These are phyloP conservation scores for Glebionis coronaria DNA, from an alignment of 129 eudicot genomes.

Conservation along the genomic window DNA sequence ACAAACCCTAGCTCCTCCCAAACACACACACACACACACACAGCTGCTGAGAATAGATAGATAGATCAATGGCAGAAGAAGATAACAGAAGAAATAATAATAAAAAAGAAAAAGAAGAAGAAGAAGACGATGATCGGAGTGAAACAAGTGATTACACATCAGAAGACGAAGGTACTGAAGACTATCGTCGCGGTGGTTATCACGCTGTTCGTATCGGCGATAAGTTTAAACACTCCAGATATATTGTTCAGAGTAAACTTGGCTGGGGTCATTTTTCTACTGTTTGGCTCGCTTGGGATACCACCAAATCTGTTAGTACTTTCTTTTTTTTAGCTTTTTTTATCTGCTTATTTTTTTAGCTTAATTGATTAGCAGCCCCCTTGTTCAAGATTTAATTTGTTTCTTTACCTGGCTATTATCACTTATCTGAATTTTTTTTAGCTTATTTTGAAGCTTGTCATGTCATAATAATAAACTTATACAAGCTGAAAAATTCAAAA, in stretches of 20 bases:
- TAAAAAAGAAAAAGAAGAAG: slow-evolving; percentile 26
- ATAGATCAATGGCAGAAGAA: slow-evolving; percentile 30
- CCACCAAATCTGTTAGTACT: slow-evolving; percentile 67
- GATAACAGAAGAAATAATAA: slow-evolving; percentile 14
- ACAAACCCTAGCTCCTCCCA: slow-evolving; percentile 1
- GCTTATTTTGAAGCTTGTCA: too few relatives aligned
- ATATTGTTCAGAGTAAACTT: slow-evolving; percentile 88
- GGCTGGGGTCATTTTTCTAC: slow-evolving; percentile 99
- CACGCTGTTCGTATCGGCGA: slow-evolving; percentile 89
- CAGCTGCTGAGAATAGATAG: too few relatives aligned
- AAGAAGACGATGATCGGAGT: slow-evolving; percentile 36
- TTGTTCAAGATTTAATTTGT: too few relatives aligned
- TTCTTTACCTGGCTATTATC: too few relatives aligned
- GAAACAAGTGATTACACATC: slow-evolving; percentile 60
- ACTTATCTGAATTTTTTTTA: too few relatives aligned
- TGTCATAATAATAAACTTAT: too few relatives aligned
- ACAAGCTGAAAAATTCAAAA: too few relatives aligned
- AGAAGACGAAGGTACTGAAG: slow-evolving; percentile 96
- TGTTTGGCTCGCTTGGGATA: slow-evolving; percentile 99
- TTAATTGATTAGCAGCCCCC: too few relatives aligned
- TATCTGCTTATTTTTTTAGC: too few relatives aligned
- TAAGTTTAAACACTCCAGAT: slow-evolving; percentile 65
- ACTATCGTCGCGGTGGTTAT: slow-evolving; percentile 90
- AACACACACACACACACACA: too few relatives aligned
- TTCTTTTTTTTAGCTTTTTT: too few relatives aligned